Percentiles rank a stretch among this genome's conserved stretches.
These are phyloP conservation scores for Leptodontidium sp. DNA, from an alignment of 2,329 filamentous ascomycete species.

Conservation along the genomic window DNA sequence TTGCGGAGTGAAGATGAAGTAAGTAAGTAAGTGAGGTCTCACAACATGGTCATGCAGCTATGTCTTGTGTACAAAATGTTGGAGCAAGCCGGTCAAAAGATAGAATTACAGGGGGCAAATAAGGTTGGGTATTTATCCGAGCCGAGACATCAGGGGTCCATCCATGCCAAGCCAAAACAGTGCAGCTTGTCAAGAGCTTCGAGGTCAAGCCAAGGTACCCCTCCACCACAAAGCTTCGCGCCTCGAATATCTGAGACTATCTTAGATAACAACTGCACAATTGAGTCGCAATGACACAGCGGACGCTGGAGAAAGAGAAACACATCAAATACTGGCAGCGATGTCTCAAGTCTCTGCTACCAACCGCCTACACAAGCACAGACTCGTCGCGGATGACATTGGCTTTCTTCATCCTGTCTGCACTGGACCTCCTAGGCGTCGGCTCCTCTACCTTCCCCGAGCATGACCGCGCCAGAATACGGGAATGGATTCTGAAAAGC, in stretches of 20 bases:
- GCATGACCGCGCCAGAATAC: constrained; percentile 55
- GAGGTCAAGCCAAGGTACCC: not conserved
- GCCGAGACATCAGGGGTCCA: constrained; percentile 23
- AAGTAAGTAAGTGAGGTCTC: constrained; percentile 3
- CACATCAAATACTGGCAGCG: constrained; percentile 94
- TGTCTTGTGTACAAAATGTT: constrained; percentile 11
- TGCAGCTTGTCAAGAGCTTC: not conserved
- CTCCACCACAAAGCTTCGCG: constrained; percentile 13
- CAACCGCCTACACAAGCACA: constrained; percentile 82
- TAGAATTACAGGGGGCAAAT: constrained; percentile 11
- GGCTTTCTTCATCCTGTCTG: constrained; percentile 87
- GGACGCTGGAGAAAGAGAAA: constrained; percentile 63
- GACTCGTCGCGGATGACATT: constrained; percentile 92
- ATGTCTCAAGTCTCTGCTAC: constrained; percentile 83
- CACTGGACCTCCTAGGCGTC: constrained; percentile 79
- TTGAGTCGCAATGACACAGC: constrained; percentile 33
- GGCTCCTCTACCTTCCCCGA: constrained; percentile 63
- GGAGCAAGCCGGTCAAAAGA: constrained; percentile 23
- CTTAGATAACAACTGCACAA: not conserved
- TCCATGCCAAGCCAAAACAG: not conserved
- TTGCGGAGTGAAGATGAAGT: not conserved
- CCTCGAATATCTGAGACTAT: not conserved
- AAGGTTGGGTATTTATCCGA: constrained; percentile 33
- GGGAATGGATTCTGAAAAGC: constrained; percentile 85
- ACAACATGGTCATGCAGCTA: constrained; percentile 20